Evolutionary conservation across 805 yeast species (phyloP).

Genomic region (Wickerhamomyces hampshirensis): DNA sequence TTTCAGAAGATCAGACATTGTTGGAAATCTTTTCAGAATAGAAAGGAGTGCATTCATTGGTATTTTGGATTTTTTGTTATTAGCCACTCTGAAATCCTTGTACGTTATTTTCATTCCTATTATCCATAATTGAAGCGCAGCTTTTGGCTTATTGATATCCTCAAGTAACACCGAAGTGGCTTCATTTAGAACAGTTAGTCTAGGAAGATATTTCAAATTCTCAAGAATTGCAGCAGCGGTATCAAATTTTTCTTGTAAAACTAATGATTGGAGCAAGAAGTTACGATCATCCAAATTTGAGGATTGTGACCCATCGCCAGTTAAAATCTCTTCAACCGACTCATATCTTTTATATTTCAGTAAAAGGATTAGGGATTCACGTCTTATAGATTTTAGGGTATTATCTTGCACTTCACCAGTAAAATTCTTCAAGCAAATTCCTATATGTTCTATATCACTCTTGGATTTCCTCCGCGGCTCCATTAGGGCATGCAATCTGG

Average conservation of each 20-base stretch:
- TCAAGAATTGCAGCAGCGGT: too few relatives aligned
- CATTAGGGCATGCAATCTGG: background rate
- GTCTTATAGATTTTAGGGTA: background rate
- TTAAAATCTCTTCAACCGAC: slow-evolving; percentile 7
- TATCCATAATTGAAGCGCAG: slow-evolving; percentile 10
- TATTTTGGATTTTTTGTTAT: slow-evolving; percentile 5
- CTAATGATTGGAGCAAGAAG: too few relatives aligned
- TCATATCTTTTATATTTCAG: slow-evolving; percentile 10
- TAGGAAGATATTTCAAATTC: too few relatives aligned
- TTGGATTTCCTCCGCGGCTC: background rate
- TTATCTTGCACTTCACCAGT: slow-evolving; percentile 1
- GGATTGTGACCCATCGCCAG: background rate
- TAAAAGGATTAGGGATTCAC: slow-evolving; percentile 3
- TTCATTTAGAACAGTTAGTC: too few relatives aligned
- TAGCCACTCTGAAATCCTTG: slow-evolving; percentile 8
- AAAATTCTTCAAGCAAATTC: background rate
- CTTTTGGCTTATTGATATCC: background rate
- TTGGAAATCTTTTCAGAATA: slow-evolving; percentile 2
- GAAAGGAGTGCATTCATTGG: slow-evolving; percentile 1
- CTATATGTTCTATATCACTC: slow-evolving; percentile 4
- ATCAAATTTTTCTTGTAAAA: too few relatives aligned
- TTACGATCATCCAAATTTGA: too few relatives aligned
- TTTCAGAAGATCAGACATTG: background rate
- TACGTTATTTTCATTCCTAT: background rate
- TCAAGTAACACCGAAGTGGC: background rate